These are phyloP conservation scores for Lolium multiflorum DNA, from an alignment of 176 grass and related monocot genomes.

Conservation along the genomic window DNA sequence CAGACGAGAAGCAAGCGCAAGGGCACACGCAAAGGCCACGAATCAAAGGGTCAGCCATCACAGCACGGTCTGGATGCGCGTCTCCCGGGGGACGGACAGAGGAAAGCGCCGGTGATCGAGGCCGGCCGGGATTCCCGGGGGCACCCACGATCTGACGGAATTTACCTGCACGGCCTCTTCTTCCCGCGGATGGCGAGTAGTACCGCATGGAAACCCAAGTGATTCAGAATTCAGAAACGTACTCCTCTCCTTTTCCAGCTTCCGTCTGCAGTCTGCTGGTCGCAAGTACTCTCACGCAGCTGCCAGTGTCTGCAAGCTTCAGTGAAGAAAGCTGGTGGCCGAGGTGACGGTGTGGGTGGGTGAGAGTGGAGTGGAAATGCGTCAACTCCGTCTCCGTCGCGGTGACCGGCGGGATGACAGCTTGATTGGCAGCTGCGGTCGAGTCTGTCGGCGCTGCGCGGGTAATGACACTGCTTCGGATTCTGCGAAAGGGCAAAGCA, in stretches of 20 bases:
- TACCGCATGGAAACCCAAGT: background rate
- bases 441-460: constrained; percentile 37
- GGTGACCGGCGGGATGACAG: background rate
- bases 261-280: background rate
- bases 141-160: constrained; percentile 35
- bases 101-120: background rate
- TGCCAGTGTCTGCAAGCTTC: background rate
- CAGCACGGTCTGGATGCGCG: constrained; percentile 25
- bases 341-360: constrained; percentile 31
- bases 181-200: background rate
- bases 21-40: constrained; percentile 43
- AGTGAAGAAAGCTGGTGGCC: background rate
- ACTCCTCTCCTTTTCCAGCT: constrained; percentile 22
- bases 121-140: constrained; percentile 47
- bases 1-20: background rate
- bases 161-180: constrained; percentile 5
- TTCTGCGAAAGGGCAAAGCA: constrained; percentile 15
- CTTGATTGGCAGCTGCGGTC: constrained; percentile 38
- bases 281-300: background rate
- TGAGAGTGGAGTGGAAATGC: background rate
- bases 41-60: constrained; percentile 26
- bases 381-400: constrained; percentile 36
- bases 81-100: constrained; percentile 38
- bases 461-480: constrained; percentile 4
- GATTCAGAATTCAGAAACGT: constrained; percentile 23